Conservation (phyloP, 345 rosid genomes). For the Populus deltoides region DNA sequence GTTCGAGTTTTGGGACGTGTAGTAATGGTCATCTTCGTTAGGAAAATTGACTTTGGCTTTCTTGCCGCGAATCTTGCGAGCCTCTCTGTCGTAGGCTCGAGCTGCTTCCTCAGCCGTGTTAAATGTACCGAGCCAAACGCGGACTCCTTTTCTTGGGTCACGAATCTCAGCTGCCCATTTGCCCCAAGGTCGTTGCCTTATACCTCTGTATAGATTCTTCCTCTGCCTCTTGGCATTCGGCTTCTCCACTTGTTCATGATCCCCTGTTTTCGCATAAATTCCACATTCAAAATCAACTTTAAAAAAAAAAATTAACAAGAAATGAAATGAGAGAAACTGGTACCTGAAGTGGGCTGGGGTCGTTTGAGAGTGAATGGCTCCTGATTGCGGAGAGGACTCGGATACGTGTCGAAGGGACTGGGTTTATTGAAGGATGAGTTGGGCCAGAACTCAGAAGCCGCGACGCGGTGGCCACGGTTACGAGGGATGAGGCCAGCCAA, state of each 20-base stretch:
- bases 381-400: background rate
- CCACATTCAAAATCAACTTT: slow-evolving; percentile 7
- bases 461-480: slow-evolving; percentile 23
- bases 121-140: slow-evolving; percentile 95
- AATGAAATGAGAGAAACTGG: background rate
- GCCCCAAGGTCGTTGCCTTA: slow-evolving; percentile 95
- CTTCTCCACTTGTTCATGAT: slow-evolving; percentile 36
- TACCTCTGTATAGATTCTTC: slow-evolving; percentile 81
- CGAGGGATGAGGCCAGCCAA: slow-evolving; percentile 51
- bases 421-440: slow-evolving; percentile 24
- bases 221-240: slow-evolving; percentile 51
- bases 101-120: slow-evolving; percentile 92
- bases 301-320: background rate
- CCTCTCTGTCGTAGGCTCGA: slow-evolving; percentile 80
- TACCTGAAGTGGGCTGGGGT: slow-evolving; percentile 45
- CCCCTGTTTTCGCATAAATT: slow-evolving; percentile 33
- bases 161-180: slow-evolving; percentile 99
- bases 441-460: slow-evolving; percentile 60
- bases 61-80: slow-evolving; percentile 76
- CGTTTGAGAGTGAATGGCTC: slow-evolving; percentile 22
- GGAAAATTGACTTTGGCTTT: slow-evolving; percentile 91
- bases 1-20: slow-evolving; percentile 1
- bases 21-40: slow-evolving; percentile 40
- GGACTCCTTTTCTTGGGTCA: slow-evolving; percentile 85
- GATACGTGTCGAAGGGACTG: slow-evolving; percentile 21